Evolutionary conservation across 202 grass and related monocot genomes (phyloP).

Genomic region (Eragrostis tef): DNA sequence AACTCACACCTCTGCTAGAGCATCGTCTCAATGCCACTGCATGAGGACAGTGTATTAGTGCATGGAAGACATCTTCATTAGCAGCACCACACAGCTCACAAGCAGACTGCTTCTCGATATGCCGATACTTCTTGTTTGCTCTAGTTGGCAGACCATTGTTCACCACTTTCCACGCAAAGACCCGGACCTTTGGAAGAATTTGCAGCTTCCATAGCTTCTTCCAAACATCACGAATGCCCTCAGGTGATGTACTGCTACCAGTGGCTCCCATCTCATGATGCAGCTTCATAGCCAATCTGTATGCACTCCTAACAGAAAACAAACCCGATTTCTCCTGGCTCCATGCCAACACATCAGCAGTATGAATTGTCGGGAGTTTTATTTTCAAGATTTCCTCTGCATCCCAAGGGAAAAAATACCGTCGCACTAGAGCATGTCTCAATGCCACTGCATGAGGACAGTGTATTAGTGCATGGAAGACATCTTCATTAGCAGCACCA

Average conservation of each 20-base stretch:
- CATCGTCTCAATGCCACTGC: not conserved
- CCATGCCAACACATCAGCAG: not conserved
- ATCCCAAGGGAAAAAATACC: not conserved
- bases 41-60: not conserved
- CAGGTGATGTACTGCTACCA: not conserved
- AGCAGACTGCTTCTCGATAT: not conserved
- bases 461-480: not conserved
- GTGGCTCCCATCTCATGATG: not conserved
- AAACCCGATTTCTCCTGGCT: not conserved
- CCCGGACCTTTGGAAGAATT: not conserved
- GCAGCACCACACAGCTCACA: not conserved
- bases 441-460: not conserved
- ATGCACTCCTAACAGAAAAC: not conserved
- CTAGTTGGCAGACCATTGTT: not conserved
- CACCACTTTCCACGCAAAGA: not conserved
- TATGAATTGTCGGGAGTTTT: accelerated
- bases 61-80: not conserved
- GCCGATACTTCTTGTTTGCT: not conserved
- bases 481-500: not conserved
- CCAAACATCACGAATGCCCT: not conserved
- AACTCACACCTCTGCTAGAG: not conserved
- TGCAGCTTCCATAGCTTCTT: not conserved
- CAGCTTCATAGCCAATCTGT: not conserved
- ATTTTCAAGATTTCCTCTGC: not conserved
- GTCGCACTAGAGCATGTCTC: not conserved